A percentile compares a stretch with the other conserved stretches of the same genome.
Evolutionary conservation across 257 asterid species (phyloP).

Genomic region (Jacaranda mimosifolia): DNA sequence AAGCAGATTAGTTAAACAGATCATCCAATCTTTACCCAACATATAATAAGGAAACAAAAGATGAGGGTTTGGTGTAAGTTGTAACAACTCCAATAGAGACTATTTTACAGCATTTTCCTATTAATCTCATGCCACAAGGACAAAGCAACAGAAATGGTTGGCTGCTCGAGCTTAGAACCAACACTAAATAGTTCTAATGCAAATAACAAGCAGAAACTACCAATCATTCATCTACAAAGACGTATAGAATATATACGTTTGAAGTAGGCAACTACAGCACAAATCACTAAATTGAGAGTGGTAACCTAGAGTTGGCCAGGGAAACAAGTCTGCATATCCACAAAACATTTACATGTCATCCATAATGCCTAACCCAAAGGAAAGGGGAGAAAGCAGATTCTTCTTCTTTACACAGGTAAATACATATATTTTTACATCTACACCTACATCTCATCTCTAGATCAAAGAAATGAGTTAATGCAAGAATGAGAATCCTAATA

Average conservation of each 20-base stretch:
- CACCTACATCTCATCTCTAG: slow-evolving; percentile 20
- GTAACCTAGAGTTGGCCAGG: neutral
- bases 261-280: slow-evolving; percentile 18
- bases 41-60: neutral
- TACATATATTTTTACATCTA: slow-evolving; percentile 8
- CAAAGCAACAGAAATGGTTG: neutral
- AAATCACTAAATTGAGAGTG: slow-evolving; percentile 21
- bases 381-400: neutral
- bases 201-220: neutral
- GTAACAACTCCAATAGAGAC: neutral
- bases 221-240: neutral
- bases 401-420: slow-evolving; percentile 6
- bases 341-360: slow-evolving; percentile 10
- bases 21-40: neutral
- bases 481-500: slow-evolving; percentile 9
- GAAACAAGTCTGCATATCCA: neutral
- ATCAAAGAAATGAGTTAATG: slow-evolving; percentile 13
- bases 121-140: neutral
- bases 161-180: neutral
- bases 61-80: neutral
- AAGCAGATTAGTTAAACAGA: slow-evolving; percentile 24
- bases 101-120: neutral
- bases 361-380: neutral
- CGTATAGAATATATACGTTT: slow-evolving; percentile 11
- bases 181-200: neutral